These are phyloP conservation scores for Ilyonectria mors-panacis DNA, from an alignment of 2,329 filamentous ascomycete genomes.

Conservation along the genomic window DNA sequence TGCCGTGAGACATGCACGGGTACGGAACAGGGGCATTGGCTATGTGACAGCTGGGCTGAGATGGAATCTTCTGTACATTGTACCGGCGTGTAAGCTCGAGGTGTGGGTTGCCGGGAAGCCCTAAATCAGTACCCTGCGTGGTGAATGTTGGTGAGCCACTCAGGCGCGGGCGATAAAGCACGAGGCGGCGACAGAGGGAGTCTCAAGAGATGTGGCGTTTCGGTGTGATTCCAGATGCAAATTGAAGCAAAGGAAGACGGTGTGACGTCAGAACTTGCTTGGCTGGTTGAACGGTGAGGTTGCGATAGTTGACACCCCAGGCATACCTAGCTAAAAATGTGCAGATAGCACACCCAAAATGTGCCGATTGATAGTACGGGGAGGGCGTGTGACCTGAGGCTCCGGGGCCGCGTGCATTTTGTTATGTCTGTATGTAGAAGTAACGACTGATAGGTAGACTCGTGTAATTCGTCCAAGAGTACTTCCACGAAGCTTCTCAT, in stretches of 20 bases:
- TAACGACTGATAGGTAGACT: neutral
- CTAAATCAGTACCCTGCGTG: slow-evolving; percentile 24
- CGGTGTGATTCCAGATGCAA: slow-evolving; percentile 33
- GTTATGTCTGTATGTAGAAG: neutral
- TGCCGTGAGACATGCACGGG: slow-evolving; percentile 41
- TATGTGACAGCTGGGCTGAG: slow-evolving; percentile 28
- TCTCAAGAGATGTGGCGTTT: slow-evolving; percentile 9
- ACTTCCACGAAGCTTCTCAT: neutral
- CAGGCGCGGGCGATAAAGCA: slow-evolving; percentile 41
- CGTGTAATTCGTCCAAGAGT: neutral
- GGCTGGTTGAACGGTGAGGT: neutral
- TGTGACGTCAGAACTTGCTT: slow-evolving; percentile 35
- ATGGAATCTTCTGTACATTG: slow-evolving; percentile 32
- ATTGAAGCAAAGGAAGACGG: slow-evolving; percentile 29
- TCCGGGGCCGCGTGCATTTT: neutral
- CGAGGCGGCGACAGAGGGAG: slow-evolving; percentile 32
- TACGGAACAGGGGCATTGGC: slow-evolving; percentile 32
- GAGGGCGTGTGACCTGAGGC: neutral
- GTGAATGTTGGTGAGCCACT: slow-evolving; percentile 39
- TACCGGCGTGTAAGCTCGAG: slow-evolving; percentile 23
- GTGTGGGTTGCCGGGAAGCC: slow-evolving; percentile 6
- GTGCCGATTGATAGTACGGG: neutral
- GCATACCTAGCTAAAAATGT: neutral
- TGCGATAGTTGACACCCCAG: neutral
- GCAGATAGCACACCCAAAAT: neutral